Percentiles rank a stretch among this genome's conserved stretches.
Evolutionary conservation across 768 basidiomycete genomes (phyloP).

Genomic region (Hypsizygus marmoreus): DNA sequence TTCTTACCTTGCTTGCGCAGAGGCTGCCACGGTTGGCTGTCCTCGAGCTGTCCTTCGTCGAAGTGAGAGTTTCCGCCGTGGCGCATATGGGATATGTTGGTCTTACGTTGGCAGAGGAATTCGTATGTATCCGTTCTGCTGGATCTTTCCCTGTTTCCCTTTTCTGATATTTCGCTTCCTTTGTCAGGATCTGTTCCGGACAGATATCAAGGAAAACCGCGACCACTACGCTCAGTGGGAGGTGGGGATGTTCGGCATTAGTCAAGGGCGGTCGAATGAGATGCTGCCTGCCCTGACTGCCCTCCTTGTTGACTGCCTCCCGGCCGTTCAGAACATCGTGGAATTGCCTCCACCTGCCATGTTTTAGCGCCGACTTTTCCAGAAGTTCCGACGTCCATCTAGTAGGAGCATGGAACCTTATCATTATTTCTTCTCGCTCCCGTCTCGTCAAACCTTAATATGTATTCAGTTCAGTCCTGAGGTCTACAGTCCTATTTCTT

Average conservation of each 20-base stretch:
- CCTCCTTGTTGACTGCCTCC: slow-evolving; percentile 15
- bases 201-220: slow-evolving; percentile 3
- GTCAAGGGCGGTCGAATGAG: slow-evolving; percentile 1
- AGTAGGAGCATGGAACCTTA: too few relatives aligned
- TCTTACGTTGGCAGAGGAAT: not conserved
- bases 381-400: not conserved
- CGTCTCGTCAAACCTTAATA: too few relatives aligned
- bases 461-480: too few relatives aligned
- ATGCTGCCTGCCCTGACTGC: slow-evolving; percentile 3
- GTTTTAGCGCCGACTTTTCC: not conserved
- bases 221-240: slow-evolving; percentile 13
- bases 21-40: slow-evolving; percentile 21
- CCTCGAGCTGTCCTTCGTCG: slow-evolving; percentile 25
- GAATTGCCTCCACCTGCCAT: slow-evolving; percentile 1
- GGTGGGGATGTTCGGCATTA: slow-evolving; percentile 9
- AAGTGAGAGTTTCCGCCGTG: slow-evolving; percentile 15
- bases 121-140: slow-evolving; percentile 10
- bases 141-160: not conserved
- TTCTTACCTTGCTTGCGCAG: slow-evolving; percentile 24
- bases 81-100: slow-evolving; percentile 1
- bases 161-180: not conserved
- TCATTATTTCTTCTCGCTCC: too few relatives aligned
- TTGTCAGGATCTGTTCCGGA: slow-evolving; percentile 12
- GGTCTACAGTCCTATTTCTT: too few relatives aligned
- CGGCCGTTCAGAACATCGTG: slow-evolving; percentile 10